phyloP scores from a whole-genome alignment of 306 rosid species.

The Datisca glomerata region DNA sequence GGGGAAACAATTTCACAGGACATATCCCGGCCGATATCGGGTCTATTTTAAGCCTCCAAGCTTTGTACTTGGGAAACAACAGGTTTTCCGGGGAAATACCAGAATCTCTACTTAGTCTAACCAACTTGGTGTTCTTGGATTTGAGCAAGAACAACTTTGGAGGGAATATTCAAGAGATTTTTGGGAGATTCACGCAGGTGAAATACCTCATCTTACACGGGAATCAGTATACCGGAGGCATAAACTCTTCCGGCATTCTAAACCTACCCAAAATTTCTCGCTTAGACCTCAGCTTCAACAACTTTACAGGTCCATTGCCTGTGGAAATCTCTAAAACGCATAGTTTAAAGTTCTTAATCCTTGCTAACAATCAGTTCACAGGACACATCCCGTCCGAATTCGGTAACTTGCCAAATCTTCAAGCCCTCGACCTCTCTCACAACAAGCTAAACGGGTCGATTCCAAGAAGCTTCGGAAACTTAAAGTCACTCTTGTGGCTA shows the following conservation, averaged over 20 bases:
- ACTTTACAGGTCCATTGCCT: conserved; percentile 70
- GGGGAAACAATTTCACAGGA: conserved; percentile 48
- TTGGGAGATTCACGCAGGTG: conserved; percentile 58
- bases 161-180: conserved; percentile 53
- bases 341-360: conserved; percentile 47
- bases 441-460: conserved; percentile 60
- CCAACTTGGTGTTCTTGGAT: conserved; percentile 62
- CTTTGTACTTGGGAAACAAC: conserved; percentile 62
- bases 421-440: conserved; percentile 71
- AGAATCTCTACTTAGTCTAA: conserved; percentile 39
- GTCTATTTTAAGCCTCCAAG: conserved; percentile 32
- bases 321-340: conserved; percentile 47
- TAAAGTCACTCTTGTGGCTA: conserved; percentile 76
- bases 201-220: conserved; percentile 58
- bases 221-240: conserved; percentile 58
- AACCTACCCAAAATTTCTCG: conserved; percentile 37
- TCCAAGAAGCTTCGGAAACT: conserved; percentile 65
- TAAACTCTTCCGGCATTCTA: conserved; percentile 58
- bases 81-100: conserved; percentile 59
- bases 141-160: conserved; percentile 62
- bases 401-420: conserved; percentile 44
- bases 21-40: conserved; percentile 58
- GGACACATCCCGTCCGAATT: conserved; percentile 53
- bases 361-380: conserved; percentile 62
- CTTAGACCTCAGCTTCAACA: conserved; percentile 62